phyloP scores from a whole-genome alignment of 345 rosid species.

The Citrus inodora region DNA sequence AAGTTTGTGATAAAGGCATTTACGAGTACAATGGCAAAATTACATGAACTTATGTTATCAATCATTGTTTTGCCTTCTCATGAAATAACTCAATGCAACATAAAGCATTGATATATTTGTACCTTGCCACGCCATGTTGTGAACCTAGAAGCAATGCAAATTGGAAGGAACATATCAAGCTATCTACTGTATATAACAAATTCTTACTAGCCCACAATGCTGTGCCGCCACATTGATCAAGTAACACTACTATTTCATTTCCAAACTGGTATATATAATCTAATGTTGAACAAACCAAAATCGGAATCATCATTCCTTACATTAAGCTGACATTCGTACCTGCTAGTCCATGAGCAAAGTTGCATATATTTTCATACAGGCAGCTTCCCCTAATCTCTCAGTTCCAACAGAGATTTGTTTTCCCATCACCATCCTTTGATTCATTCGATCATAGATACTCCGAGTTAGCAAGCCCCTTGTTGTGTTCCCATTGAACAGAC shows the following conservation, averaged over 20 bases:
- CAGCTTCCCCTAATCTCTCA: conserved; percentile 19
- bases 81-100: not conserved
- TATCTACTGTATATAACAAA: no score
- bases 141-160: not conserved
- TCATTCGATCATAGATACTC: not conserved
- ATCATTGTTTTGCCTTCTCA: not conserved
- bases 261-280: not conserved
- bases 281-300: not conserved
- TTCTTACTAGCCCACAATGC: not conserved
- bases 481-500: not conserved
- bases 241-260: not conserved
- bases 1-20: no score
- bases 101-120: not conserved
- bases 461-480: not conserved
- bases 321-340: not conserved
- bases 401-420: conserved; percentile 18
- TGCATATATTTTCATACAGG: conserved; percentile 10
- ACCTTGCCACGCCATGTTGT: not conserved
- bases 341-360: conserved; percentile 22
- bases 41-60: not conserved
- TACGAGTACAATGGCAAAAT: no score
- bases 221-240: not conserved
- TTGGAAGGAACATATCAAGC: not conserved
- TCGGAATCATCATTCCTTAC: not conserved
- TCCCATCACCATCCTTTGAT: not conserved